Conservation (phyloP, 345 rosid genomes). For the Trapa bicornis region DNA sequence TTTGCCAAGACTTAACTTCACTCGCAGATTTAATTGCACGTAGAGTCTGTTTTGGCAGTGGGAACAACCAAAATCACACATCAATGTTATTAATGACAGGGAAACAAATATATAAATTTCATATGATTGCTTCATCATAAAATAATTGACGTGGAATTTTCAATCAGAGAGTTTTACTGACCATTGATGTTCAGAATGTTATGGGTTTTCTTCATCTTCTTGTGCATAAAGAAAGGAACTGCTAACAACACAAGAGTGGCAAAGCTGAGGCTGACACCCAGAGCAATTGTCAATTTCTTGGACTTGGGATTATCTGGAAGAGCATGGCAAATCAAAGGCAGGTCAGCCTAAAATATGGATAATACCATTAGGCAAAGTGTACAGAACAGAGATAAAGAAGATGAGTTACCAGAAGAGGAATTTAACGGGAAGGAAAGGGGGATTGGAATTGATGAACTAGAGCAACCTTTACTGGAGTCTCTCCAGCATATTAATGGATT, state of each 20-base stretch:
- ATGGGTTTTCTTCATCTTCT: slow-evolving; percentile 32
- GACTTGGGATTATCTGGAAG: slow-evolving; percentile 38
- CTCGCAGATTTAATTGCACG: too few relatives aligned
- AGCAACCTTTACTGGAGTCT: slow-evolving; percentile 39
- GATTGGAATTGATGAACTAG: slow-evolving; percentile 40
- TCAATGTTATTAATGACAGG: too few relatives aligned
- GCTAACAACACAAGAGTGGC: slow-evolving; percentile 33
- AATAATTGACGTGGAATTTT: neutral
- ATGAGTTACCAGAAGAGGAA: slow-evolving; percentile 42
- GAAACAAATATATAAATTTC: too few relatives aligned
- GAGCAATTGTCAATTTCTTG: slow-evolving; percentile 51
- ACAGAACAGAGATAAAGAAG: neutral
- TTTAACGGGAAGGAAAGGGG: slow-evolving; percentile 41
- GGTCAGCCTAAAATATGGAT: neutral
- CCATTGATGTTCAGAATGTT: slow-evolving; percentile 38
- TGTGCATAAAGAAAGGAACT: slow-evolving; percentile 42
- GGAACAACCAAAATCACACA: too few relatives aligned
- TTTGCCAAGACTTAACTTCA: too few relatives aligned
- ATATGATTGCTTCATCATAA: neutral
- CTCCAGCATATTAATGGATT: slow-evolving; percentile 72
- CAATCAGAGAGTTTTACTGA: slow-evolving; percentile 14
- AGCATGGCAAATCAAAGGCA: neutral
- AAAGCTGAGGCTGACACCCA: slow-evolving; percentile 58
- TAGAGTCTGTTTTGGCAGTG: too few relatives aligned
- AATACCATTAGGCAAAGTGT: neutral